phyloP scores from a whole-genome alignment of 2,329 filamentous ascomycete species.

The Colletotrichum limetticola region DNA sequence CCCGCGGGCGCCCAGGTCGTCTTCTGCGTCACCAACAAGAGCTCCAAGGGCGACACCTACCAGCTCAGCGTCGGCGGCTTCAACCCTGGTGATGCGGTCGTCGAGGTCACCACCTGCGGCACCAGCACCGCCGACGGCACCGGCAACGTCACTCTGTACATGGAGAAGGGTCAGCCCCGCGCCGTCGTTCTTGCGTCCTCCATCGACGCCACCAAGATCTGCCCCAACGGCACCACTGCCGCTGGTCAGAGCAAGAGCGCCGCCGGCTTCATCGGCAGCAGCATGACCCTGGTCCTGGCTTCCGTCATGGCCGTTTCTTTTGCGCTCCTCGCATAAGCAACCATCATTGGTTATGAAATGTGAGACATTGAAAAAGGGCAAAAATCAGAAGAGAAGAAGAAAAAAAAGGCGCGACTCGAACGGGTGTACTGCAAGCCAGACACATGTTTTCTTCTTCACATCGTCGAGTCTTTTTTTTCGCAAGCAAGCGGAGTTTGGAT shows the following conservation, averaged over 20 bases:
- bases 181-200: conserved; percentile 15
- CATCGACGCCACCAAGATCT: conserved; percentile 15
- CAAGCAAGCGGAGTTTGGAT: conserved; percentile 16
- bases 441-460: conserved; percentile 10
- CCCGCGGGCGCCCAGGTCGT: conserved; percentile 31
- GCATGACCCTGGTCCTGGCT: conserved; percentile 18
- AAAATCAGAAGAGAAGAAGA: background rate
- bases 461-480: background rate
- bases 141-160: conserved; percentile 33
- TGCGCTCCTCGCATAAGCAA: conserved; percentile 26
- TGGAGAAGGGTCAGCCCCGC: conserved; percentile 29
- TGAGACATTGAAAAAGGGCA: background rate
- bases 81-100: conserved; percentile 27
- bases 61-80: conserved; percentile 30
- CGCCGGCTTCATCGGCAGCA: conserved; percentile 15
- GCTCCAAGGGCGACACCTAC: conserved; percentile 27
- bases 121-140: conserved; percentile 28
- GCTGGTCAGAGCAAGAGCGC: conserved; percentile 18
- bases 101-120: conserved; percentile 26
- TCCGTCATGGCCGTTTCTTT: conserved; percentile 25
- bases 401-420: background rate
- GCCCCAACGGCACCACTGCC: conserved; percentile 24
- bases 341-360: background rate
- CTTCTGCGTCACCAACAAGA: conserved; percentile 35
- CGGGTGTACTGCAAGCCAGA: conserved; percentile 11